Evolutionary conservation across 2,329 filamentous ascomycete species (phyloP), one percentile per base, ranked within the genome.

Genomic region (Exophiala aquamarina): DNA sequence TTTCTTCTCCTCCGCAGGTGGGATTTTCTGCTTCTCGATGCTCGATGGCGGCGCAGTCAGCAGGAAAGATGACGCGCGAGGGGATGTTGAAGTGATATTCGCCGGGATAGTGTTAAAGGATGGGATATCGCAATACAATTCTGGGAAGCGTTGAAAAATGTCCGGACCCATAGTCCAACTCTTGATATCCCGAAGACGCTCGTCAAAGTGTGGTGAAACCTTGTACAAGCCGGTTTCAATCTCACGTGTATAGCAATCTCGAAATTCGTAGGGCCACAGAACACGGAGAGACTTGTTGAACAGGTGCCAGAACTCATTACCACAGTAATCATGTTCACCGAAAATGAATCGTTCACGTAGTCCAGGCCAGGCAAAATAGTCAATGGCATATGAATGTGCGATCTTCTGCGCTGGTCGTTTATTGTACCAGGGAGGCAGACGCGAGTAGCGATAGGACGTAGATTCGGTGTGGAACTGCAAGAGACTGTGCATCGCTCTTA

Each of bases 321-420:
- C 47, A 38, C 56, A 59, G 28, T 59, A 59, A 26, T 54, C 49
- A 39, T 59, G 56, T 37, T 57, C 52, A 33, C 41, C 41, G 43
- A 57, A 55, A 36, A 59, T 52, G 29, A 57, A 59, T 15, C 52
- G 54, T 36, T 59, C 55, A 14, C 56, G 50, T 3, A 59, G n/a
- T 15, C 56, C 56, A 11, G 56, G 56, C 56, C 54, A 59, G 23
- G 54, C 50, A 31, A 57, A 56, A 37, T 46, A 59, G 37, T 59
- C 55, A 15, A 55, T 57, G 2, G 54, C 56, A 29, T 59, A 59
- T 3, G 54, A 50, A 42, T 59, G 54, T 4, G 55, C 51, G 15
- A 59, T 50, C 10, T 48, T 40, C 38, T 59, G 55, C 13, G 51
- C 50, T 3, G 54, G 50, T 4, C 54, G 52, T 11, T 51, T 47